A percentile compares a stretch with the other conserved stretches of the same genome.
phyloP scores from a whole-genome alignment of 495 filamentous ascomycete genomes.

The Hypoxylon crocopeplum region DNA sequence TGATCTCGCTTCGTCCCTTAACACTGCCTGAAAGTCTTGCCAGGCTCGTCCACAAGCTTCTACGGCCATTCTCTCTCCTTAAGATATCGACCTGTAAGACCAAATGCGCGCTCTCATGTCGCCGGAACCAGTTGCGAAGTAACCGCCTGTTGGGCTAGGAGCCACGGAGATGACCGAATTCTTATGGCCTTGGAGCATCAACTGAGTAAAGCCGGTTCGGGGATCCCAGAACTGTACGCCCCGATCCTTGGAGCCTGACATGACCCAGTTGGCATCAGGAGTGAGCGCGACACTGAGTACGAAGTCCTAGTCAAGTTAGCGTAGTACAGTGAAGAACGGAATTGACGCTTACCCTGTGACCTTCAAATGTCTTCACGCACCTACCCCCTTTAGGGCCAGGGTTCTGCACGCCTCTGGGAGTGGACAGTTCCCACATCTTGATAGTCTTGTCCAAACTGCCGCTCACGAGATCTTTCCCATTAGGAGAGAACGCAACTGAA shows the following conservation, averaged over 20 bases:
- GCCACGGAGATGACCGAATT: slow-evolving; percentile 92
- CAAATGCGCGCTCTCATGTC: slow-evolving; percentile 93
- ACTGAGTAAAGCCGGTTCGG: slow-evolving; percentile 81
- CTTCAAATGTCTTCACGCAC: slow-evolving; percentile 88
- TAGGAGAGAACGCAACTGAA: slow-evolving; percentile 87
- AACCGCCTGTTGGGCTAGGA: slow-evolving; percentile 77
- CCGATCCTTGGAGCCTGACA: slow-evolving; percentile 89
- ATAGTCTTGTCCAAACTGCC: slow-evolving; percentile 93
- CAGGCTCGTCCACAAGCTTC: too few species aligned
- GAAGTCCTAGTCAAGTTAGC: slow-evolving; percentile 71
- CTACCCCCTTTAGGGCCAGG: slow-evolving; percentile 74
- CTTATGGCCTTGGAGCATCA: slow-evolving; percentile 94
- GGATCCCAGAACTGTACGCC: slow-evolving; percentile 96
- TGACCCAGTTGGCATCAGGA: slow-evolving; percentile 86
- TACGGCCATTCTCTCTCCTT: not conserved
- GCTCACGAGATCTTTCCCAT: slow-evolving; percentile 84
- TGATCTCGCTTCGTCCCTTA: too few species aligned
- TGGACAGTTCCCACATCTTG: slow-evolving; percentile 90
- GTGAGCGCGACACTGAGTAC: slow-evolving; percentile 89
- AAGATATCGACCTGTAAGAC: slow-evolving; percentile 62
- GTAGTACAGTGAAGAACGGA: slow-evolving; percentile 4
- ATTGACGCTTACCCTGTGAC: slow-evolving; percentile 73
- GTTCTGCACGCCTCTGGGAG: slow-evolving; percentile 68
- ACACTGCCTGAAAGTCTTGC: too few species aligned
- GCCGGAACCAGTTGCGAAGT: slow-evolving; percentile 87